A percentile compares a stretch with the other conserved stretches of the same genome.
Evolutionary conservation across 805 yeast species (phyloP).

Genomic region (Debaryomyces castellii): DNA sequence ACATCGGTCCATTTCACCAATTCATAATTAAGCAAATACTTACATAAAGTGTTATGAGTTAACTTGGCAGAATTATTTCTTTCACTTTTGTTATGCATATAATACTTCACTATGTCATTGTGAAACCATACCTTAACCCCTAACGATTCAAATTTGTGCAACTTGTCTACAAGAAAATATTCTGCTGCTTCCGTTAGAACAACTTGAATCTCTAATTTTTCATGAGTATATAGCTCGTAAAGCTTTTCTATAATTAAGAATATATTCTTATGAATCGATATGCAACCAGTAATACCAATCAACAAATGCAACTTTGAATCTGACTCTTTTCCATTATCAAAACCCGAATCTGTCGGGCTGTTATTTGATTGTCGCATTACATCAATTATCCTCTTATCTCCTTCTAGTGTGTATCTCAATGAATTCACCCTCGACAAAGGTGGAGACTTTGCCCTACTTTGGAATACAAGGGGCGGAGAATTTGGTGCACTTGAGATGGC

Average conservation of each 20-base stretch:
- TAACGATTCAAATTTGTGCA: conserved; percentile 17
- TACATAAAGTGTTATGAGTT: conserved; percentile 11
- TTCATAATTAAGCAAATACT: conserved; percentile 16
- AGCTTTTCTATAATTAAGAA: conserved; percentile 22
- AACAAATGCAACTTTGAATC: conserved; percentile 18
- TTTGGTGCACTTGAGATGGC: conserved; percentile 3
- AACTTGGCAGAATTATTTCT: conserved; percentile 3
- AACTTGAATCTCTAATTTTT: conserved; percentile 22
- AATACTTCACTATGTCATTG: conserved; percentile 18
- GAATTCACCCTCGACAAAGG: conserved; percentile 8
- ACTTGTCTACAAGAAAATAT: conserved; percentile 16
- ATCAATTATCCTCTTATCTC: conserved; percentile 11
- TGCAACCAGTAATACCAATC: conserved; percentile 26
- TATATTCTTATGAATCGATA: conserved; percentile 19
- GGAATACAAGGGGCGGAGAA: conserved; percentile 3
- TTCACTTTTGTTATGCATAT: conserved; percentile 10
- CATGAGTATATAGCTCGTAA: conserved; percentile 19
- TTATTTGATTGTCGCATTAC: conserved; percentile 8
- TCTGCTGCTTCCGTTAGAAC: conserved; percentile 24
- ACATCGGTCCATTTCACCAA: conserved; percentile 28
- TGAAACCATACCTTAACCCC: conserved; percentile 26
- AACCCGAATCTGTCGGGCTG: background rate
- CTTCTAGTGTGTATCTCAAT: conserved; percentile 7
- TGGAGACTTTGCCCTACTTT: background rate
- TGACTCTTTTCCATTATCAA: background rate